A percentile compares a stretch with the other conserved stretches of the same genome.
These are phyloP conservation scores for Tolypocladium capitatum DNA, from an alignment of 2,329 filamentous ascomycete species.

Conservation along the genomic window DNA sequence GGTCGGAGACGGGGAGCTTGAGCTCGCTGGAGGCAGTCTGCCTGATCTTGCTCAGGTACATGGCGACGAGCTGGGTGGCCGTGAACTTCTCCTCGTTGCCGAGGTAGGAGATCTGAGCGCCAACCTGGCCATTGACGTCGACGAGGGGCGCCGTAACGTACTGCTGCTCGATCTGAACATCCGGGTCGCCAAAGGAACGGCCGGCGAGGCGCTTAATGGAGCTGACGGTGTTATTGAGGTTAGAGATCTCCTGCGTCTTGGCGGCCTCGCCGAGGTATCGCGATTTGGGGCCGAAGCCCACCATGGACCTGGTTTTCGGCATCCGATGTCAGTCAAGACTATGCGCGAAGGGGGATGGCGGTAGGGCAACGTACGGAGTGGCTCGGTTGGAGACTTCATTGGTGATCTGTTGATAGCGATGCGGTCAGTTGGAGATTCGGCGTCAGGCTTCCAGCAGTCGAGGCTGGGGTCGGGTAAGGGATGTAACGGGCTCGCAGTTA, in stretches of 20 bases:
- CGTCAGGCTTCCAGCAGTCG: background rate
- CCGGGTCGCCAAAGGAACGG: constrained; percentile 75
- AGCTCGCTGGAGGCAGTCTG: constrained; percentile 76
- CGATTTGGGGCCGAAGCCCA: constrained; percentile 87
- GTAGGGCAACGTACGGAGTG: constrained; percentile 65
- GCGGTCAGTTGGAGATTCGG: background rate
- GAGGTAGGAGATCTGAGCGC: constrained; percentile 83
- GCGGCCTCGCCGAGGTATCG: constrained; percentile 90
- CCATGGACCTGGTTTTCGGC: constrained; percentile 53
- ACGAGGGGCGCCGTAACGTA: constrained; percentile 76
- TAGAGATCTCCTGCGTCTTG: constrained; percentile 98
- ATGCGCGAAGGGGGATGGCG: background rate
- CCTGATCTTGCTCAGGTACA: constrained; percentile 94
- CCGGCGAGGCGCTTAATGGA: constrained; percentile 88
- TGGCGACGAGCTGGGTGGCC: constrained; percentile 84
- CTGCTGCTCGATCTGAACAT: constrained; percentile 85
- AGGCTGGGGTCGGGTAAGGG: background rate
- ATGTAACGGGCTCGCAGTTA: constrained; percentile 19
- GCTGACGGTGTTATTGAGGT: constrained; percentile 96
- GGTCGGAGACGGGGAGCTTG: constrained; percentile 79
- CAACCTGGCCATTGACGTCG: constrained; percentile 87
- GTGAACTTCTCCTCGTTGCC: constrained; percentile 93
- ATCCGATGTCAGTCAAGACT: background rate
- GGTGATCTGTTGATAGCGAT: constrained; percentile 53
- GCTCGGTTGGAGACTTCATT: constrained; percentile 98